A percentile compares a stretch with the other conserved stretches of the same genome.
phyloP scores from a whole-genome alignment of 768 basidiomycete species.

The Ramaria sp. region DNA sequence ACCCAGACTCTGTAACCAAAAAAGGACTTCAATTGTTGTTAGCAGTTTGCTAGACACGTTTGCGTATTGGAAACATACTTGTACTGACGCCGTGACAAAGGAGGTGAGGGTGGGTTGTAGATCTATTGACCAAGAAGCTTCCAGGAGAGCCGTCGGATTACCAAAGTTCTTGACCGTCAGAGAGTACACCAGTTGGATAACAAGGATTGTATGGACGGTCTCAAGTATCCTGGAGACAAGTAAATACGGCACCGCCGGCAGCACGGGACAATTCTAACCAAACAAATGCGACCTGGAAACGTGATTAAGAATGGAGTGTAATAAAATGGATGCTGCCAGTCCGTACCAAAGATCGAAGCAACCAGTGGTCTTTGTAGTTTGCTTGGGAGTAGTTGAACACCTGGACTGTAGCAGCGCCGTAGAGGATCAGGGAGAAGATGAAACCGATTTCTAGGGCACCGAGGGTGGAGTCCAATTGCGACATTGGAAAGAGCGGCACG shows the following conservation, averaged over 20 bases:
- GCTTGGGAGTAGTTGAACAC: not conserved
- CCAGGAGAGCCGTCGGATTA: not conserved
- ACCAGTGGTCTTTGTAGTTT: not conserved
- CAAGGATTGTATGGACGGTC: not conserved
- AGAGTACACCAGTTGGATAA: not conserved
- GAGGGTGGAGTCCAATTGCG: not conserved
- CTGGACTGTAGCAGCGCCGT: not conserved
- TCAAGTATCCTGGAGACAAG: not conserved
- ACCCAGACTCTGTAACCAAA: not conserved
- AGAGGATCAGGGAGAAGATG: not conserved
- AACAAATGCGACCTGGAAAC: not conserved
- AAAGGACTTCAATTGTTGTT: not conserved
- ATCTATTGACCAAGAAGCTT: not conserved
- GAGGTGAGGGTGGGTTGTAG: not conserved
- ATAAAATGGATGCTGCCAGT: not conserved
- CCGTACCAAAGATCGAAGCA: too few relatives aligned
- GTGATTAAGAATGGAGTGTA: not conserved
- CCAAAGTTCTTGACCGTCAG: not conserved
- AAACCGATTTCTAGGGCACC: not conserved
- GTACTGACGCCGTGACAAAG: not conserved
- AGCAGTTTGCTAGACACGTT: not conserved
- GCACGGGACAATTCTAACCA: not conserved
- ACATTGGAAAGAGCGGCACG: not conserved
- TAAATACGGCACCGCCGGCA: not conserved
- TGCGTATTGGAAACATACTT: not conserved